Conservation (phyloP, 1,284 basidiomycete genomes). For the Afroboletus lepidellus region DNA sequence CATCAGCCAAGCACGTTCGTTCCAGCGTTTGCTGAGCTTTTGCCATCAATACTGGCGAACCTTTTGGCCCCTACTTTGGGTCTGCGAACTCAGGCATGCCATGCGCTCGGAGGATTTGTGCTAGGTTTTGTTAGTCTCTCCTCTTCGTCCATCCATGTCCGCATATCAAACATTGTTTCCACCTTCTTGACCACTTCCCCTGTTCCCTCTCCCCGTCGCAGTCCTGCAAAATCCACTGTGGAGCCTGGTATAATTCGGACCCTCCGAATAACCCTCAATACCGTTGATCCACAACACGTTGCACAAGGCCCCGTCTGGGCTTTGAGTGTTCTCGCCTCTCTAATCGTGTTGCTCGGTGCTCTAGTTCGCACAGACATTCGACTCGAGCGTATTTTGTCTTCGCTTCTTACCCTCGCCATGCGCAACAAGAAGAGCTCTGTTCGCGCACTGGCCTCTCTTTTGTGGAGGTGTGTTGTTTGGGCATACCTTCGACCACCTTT, state of each 20-base stretch:
- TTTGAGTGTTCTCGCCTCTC: conserved; percentile 57
- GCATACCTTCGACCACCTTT: conserved; percentile 56
- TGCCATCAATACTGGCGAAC: conserved; percentile 60
- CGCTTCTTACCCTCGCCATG: conserved; percentile 52
- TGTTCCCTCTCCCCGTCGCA: conserved; percentile 33
- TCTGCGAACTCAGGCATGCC: conserved; percentile 66
- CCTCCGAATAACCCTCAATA: conserved; percentile 56
- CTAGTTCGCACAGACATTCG: conserved; percentile 46
- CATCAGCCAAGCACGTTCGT: conserved; percentile 63
- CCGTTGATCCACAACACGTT: conserved; percentile 51
- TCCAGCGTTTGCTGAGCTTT: conserved; percentile 56
- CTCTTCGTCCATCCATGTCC: conserved; percentile 45
- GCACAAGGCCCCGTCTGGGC: conserved; percentile 77
- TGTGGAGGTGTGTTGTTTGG: conserved; percentile 67
- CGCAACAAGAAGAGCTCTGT: conserved; percentile 61
- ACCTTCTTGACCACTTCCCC: conserved; percentile 44
- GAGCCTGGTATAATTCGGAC: conserved; percentile 61
- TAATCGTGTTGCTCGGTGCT: conserved; percentile 62
- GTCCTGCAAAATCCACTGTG: conserved; percentile 27
- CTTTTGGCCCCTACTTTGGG: conserved; percentile 59
- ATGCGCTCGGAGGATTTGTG: conserved; percentile 69
- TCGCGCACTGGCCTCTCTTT: conserved; percentile 53
- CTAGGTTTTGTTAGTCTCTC: conserved; percentile 49
- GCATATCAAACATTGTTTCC: conserved; percentile 48
- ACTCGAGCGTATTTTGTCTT: conserved; percentile 47